A percentile compares a stretch with the other conserved stretches of the same genome.
phyloP scores from a whole-genome alignment of 345 rosid genomes.

The Heritiera fomes region DNA sequence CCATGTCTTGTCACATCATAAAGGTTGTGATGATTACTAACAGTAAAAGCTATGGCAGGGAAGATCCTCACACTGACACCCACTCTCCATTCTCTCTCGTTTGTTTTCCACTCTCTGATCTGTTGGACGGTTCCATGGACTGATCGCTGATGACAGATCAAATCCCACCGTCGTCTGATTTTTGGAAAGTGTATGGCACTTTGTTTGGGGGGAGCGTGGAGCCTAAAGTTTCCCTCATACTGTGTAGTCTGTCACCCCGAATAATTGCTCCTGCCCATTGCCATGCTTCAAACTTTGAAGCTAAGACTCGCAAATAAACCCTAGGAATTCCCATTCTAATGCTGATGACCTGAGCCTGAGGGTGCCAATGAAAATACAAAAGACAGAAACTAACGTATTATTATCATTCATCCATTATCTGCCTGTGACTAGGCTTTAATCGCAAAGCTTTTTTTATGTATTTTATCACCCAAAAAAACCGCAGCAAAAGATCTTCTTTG shows the following conservation, averaged over 20 bases:
- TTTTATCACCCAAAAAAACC: slow-evolving; percentile 13
- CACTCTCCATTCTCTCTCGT: background rate
- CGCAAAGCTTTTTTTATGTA: slow-evolving; percentile 23
- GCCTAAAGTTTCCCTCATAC: background rate
- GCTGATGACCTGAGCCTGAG: background rate
- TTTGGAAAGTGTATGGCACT: slow-evolving; percentile 28
- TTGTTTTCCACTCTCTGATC: background rate
- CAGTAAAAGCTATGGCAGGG: slow-evolving; percentile 26
- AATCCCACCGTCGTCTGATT: slow-evolving; percentile 18
- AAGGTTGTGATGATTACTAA: slow-evolving; percentile 53
- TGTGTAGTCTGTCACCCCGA: slow-evolving; percentile 16
- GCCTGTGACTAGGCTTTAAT: background rate
- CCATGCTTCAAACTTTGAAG: background rate
- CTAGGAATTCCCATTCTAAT: background rate
- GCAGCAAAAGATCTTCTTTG: slow-evolving; percentile 30
- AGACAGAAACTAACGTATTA: background rate
- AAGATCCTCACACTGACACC: background rate
- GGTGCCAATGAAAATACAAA: background rate
- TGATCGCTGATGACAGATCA: slow-evolving; percentile 14
- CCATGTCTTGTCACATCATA: slow-evolving; percentile 57
- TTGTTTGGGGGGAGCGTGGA: slow-evolving; percentile 3
- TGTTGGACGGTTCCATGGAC: background rate
- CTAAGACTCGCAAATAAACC: background rate
- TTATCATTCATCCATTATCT: background rate
- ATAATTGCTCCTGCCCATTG: slow-evolving; percentile 6